These are phyloP conservation scores for Lactifluus hygrophoroides DNA, from an alignment of 768 basidiomycete genomes.

Conservation along the genomic window DNA sequence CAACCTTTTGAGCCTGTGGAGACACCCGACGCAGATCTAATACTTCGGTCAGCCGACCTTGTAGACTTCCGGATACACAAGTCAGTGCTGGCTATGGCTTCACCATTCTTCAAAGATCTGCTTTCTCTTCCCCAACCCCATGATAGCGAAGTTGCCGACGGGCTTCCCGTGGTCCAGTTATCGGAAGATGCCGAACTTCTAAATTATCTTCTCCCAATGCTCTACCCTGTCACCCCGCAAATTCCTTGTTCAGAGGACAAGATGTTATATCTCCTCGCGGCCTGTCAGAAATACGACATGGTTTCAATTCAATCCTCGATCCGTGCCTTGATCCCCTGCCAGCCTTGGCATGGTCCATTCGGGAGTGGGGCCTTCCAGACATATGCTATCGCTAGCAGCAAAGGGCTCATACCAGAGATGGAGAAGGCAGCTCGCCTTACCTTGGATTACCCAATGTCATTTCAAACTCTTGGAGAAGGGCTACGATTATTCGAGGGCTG, in stretches of 20 bases:
- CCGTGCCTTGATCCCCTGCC: not conserved
- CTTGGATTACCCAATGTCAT: not conserved
- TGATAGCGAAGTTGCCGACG: not conserved
- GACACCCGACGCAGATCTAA: not conserved
- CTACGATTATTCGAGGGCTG: too few species aligned
- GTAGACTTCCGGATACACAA: conserved; percentile 5
- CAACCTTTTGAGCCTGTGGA: not conserved
- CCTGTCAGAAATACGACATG: conserved; percentile 22
- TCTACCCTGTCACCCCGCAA: not conserved
- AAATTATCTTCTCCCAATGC: not conserved
- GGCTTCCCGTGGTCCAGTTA: not conserved
- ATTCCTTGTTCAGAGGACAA: not conserved
- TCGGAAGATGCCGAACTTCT: not conserved
- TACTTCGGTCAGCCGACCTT: not conserved
- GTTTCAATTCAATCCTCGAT: not conserved
- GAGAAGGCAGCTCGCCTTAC: not conserved
- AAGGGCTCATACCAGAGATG: not conserved
- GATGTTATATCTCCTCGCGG: conserved; percentile 7
- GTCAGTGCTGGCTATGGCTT: not conserved
- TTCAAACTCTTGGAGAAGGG: not conserved
- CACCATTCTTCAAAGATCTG: conserved; percentile 3
- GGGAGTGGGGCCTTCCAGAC: conserved; percentile 1
- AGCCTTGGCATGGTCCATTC: not conserved
- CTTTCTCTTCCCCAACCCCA: not conserved
- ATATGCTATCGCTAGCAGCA: conserved; percentile 12